Evolutionary conservation across 2,329 filamentous ascomycete genomes (phyloP).

Genomic region (Graphium sp.): DNA sequence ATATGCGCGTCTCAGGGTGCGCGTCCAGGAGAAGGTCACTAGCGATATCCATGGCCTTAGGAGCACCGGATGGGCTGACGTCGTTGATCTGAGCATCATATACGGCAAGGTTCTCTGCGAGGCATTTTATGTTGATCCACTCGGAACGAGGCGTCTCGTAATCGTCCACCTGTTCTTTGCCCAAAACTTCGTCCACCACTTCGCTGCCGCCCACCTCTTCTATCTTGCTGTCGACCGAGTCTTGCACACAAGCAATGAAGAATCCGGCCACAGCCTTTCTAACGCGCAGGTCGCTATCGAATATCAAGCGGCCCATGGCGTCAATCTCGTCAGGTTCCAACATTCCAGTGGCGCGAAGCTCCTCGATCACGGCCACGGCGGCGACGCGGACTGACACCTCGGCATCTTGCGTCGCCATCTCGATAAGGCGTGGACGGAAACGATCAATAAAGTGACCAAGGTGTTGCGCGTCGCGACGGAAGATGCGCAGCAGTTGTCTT

Average conservation of each 20-base stretch:
- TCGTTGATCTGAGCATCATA: constrained; percentile 60
- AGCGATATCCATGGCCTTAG: constrained; percentile 29
- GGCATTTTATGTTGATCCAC: constrained; percentile 85
- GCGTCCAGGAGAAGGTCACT: constrained; percentile 42
- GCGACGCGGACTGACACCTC: constrained; percentile 67
- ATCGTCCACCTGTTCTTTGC: constrained; percentile 56
- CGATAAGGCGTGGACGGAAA: constrained; percentile 72
- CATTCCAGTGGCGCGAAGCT: constrained; percentile 67
- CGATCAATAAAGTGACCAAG: constrained; percentile 86
- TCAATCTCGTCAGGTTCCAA: constrained; percentile 88
- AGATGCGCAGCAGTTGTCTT: constrained; percentile 64
- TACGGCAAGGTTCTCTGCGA: constrained; percentile 65
- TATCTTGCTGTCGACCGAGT: constrained; percentile 61
- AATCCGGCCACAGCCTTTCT: constrained; percentile 82
- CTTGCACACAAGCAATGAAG: constrained; percentile 75
- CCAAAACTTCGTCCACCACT: constrained; percentile 56
- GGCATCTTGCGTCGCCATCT: constrained; percentile 78
- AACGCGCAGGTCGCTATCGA: constrained; percentile 70
- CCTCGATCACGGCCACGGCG: constrained; percentile 67
- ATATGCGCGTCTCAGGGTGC: constrained; percentile 64
- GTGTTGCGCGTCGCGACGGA: constrained; percentile 66
- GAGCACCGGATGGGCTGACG: constrained; percentile 26
- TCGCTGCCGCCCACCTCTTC: constrained; percentile 77
- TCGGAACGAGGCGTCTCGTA: constrained; percentile 59
- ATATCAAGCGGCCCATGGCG: constrained; percentile 70